Evolutionary conservation across 768 basidiomycete species (phyloP), one percentile per base, ranked within the genome.

Genomic region (Boletus rubescentipes): DNA sequence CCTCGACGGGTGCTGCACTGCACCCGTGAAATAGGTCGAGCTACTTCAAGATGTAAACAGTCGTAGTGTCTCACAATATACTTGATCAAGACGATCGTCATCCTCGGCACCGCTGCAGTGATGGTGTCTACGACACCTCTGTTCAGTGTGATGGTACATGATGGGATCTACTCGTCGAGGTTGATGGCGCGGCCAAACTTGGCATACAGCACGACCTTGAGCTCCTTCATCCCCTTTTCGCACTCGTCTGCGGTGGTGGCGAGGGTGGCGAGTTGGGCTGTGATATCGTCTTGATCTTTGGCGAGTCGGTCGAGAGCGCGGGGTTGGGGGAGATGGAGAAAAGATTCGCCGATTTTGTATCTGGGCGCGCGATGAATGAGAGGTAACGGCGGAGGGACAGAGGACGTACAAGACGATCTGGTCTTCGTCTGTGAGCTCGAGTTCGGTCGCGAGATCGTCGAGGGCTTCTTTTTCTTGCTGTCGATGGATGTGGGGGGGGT

Each of bases 391-490:
- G 6, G 26, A 26, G 26, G 15, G 29, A 26, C 9, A 55, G 32
- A 35, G 38, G 14, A 69, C 88, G 52, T 61, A 93, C 90, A 93
- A 65, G 5, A 97, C 84, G 1, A 77, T 76, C 51, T 90, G 81
- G 53, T 91, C 87, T 61, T 95, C 93, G 57, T 96, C 93, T 1
- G 86, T 84, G 10, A 98, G 82, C 66, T 96, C 93, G 21, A 98
- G 80, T 64, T 97, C 95, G 41, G 81, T 89, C 2, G 84, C 73
- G 30, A 97, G 80, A 68, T 98, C 95, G 55, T 96, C 93, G 14
- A 96, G 81, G 3, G 93, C 89, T 62, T 97, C 95, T 73, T 95
- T 95, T 73, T 96, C 93, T 80, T 90, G 86, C 93, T 98, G 65
- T 14, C 36, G 32, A 40, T 11, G 20, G 32, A 26, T 26, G 26